Percentiles rank a stretch among this genome's conserved stretches.
Evolutionary conservation across 2,329 filamentous ascomycete genomes (phyloP).

Genomic region (Scolecobasidium constrictum): DNA sequence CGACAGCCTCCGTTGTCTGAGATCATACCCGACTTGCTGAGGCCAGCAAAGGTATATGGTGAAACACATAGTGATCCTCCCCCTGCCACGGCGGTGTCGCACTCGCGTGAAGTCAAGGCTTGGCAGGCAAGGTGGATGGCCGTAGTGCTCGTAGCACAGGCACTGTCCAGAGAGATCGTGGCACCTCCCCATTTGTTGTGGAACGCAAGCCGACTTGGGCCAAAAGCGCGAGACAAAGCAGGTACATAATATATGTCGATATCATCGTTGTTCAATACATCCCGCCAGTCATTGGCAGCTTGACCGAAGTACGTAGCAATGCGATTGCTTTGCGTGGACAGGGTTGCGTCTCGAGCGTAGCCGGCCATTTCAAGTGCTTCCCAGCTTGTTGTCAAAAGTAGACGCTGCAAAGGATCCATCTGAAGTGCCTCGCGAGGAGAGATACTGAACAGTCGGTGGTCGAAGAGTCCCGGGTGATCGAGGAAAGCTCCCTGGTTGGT

Average conservation of each 20-base stretch:
- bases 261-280: neutral
- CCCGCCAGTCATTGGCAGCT: neutral
- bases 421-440: constrained; percentile 18
- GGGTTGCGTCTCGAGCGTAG: neutral
- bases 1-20: constrained; percentile 15
- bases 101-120: neutral
- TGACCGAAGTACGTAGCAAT: neutral
- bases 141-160: constrained; percentile 1
- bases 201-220: neutral
- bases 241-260: constrained; percentile 1
- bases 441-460: constrained; percentile 18
- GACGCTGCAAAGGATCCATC: constrained; percentile 22
- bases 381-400: constrained; percentile 15
- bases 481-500: constrained; percentile 19
- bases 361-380: constrained; percentile 18
- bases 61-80: constrained; percentile 11
- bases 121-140: neutral
- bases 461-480: constrained; percentile 18
- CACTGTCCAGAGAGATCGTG: constrained; percentile 5
- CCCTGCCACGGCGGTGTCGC: neutral
- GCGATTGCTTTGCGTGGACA: neutral
- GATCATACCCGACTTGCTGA: constrained; percentile 20
- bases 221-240: neutral
- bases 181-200: constrained; percentile 1
- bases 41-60: constrained; percentile 36